Base-by-base conservation (phyloP, 495 filamentous ascomycete genomes). In the Thozetella sp. region DNA sequence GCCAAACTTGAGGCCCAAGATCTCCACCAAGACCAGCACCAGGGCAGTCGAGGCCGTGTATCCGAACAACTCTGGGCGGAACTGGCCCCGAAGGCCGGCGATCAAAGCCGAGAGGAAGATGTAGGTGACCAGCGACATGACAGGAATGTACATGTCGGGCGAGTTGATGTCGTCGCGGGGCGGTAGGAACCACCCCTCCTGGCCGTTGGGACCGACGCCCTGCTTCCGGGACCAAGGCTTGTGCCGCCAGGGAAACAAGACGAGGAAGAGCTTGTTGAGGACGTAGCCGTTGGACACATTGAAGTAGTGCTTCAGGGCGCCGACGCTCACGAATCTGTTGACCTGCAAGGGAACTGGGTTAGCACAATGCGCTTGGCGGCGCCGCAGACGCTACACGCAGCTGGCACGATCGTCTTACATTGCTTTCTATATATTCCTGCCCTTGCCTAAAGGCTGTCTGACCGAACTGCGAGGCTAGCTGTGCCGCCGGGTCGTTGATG, bases 121-220 rank as follows among this genome's bases (percentile, higher is more conserved):
- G 76, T 99, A 99, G 22, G 96, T 99, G 50, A 98, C 92, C 54
- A 99, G 79, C 3, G 95, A 93, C 90, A 93, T 93, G 65, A 89
- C 82, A 25, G 95, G 95, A 63, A 99, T 98, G 81, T 99, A 99
- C 92, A 98, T 97, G 77, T 99, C 95, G 3, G 96, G 95, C 51
- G 92, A 93, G 74, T 99, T 99, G 71, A 97, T 81, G 71, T 99
- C 95, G 70, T 98, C 94, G 52, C 94, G 84, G n/a, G 95, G 95
- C 11, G 95, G 93, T 9, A 97, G 83, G 75, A 92, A 98, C 84
- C 91, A 91, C 46, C 88, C 90, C 55, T 93, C 90, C 63, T 90
- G 85, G 10, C 89, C 89, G 60, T 79, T 82, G 17, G 88, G 86
- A 17, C 85, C 82, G 13, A 86, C 77, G 3, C 86, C 76, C 66